phyloP scores from a whole-genome alignment of 371 early-diverging fungal genomes.

The Chytridium lagenaria region DNA sequence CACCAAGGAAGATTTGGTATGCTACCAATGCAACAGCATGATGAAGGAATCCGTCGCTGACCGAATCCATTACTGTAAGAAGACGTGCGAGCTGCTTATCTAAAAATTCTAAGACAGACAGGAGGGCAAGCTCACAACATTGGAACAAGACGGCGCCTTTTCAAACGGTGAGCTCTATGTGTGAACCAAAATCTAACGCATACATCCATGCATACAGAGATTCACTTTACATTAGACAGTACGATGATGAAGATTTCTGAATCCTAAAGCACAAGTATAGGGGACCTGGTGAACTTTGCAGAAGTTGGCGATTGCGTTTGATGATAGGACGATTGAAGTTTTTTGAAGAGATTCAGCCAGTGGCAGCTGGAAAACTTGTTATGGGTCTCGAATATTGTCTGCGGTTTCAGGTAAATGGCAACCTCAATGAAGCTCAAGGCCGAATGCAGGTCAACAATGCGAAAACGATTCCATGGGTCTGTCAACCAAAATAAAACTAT shows the following conservation, averaged over 20 bases:
- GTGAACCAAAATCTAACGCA: too few relatives aligned
- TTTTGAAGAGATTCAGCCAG: neutral
- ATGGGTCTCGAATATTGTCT: neutral
- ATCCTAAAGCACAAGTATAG: neutral
- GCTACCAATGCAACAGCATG: neutral
- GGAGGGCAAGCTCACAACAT: neutral
- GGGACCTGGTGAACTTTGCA: neutral
- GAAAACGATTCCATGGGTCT: too few relatives aligned
- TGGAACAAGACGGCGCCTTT: neutral
- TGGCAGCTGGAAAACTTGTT: neutral
- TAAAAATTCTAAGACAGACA: neutral
- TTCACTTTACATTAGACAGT: too few relatives aligned
- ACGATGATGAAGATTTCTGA: too few relatives aligned
- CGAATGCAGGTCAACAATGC: too few relatives aligned
- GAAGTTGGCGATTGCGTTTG: conserved; percentile 11
- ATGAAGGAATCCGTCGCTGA: conserved; percentile 3
- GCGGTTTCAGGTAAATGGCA: neutral
- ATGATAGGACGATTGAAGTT: neutral
- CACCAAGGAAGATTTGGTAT: neutral
- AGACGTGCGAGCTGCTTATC: neutral
- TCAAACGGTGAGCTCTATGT: neutral
- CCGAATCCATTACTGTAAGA: neutral
- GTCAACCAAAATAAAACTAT: too few relatives aligned
- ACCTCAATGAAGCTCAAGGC: too few relatives aligned
- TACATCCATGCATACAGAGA: too few relatives aligned